phyloP scores from a whole-genome alignment of 306 rosid species.

The Cicer yamashitae region DNA sequence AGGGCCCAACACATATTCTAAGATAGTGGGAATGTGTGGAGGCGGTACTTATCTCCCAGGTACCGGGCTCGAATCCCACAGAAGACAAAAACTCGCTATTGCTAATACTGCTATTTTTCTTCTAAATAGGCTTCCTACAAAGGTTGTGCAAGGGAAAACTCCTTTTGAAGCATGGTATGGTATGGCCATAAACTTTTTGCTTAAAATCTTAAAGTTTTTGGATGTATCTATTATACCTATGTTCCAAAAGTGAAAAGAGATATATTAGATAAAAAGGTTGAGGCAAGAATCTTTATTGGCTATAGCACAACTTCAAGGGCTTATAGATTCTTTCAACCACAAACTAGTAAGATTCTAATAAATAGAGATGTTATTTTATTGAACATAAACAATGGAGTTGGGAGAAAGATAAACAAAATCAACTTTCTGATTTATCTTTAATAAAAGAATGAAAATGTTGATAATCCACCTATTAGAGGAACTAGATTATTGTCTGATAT shows the following conservation, averaged over 20 bases:
- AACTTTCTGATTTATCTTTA: background rate
- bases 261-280: background rate
- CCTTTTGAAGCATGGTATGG: background rate
- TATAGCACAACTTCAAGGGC: background rate
- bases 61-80: no score
- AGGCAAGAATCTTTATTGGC: background rate
- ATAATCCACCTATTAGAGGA: no score
- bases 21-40: no score
- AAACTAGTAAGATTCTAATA: background rate
- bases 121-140: background rate
- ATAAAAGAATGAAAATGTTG: background rate
- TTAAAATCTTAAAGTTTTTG: background rate
- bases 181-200: background rate
- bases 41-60: no score
- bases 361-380: no score
- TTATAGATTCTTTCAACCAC: background rate
- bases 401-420: background rate
- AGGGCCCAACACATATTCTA: no score
- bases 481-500: background rate
- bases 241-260: background rate
- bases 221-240: background rate
- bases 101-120: background rate
- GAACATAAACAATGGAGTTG: no score
- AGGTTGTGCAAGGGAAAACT: background rate
- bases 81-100: no score